A percentile compares a stretch with the other conserved stretches of the same genome.
phyloP scores from a whole-genome alignment of 257 asterid species.

The Ophiorrhiza pumila region DNA sequence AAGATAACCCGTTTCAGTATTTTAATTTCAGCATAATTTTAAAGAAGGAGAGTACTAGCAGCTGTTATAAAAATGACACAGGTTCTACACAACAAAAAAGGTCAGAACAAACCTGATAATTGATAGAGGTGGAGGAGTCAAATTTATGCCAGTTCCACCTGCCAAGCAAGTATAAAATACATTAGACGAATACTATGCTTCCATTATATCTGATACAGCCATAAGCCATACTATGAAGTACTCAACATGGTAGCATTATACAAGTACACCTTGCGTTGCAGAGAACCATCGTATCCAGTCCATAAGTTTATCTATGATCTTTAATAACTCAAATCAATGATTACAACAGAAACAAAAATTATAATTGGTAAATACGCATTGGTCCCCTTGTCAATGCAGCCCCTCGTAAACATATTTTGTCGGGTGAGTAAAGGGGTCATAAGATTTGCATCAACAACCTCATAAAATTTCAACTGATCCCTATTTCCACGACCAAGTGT shows the following conservation, averaged over 20 bases:
- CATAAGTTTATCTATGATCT: no score
- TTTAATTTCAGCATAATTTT: neutral
- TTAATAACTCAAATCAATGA: neutral
- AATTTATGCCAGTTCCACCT: slow-evolving; percentile 96
- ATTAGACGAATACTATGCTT: slow-evolving; percentile 14
- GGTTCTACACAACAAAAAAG: neutral
- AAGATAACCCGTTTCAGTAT: neutral
- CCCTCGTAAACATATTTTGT: no score
- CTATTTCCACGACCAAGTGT: neutral
- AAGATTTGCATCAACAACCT: no score
- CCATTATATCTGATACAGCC: neutral
- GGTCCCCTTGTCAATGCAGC: no score
- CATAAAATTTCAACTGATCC: neutral
- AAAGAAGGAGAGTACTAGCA: neutral
- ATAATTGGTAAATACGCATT: neutral
- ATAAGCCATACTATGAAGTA: neutral
- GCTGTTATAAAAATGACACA: neutral
- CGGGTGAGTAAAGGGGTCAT: no score
- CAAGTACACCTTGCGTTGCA: neutral
- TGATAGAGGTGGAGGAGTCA: slow-evolving; percentile 88
- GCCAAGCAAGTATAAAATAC: slow-evolving; percentile 24
- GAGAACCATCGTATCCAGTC: neutral
- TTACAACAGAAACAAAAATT: neutral
- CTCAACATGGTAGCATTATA: neutral
- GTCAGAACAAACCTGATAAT: slow-evolving; percentile 52